phyloP scores from a whole-genome alignment of 2,329 filamentous ascomycete species.

The Trichoderma cornu-damae region DNA sequence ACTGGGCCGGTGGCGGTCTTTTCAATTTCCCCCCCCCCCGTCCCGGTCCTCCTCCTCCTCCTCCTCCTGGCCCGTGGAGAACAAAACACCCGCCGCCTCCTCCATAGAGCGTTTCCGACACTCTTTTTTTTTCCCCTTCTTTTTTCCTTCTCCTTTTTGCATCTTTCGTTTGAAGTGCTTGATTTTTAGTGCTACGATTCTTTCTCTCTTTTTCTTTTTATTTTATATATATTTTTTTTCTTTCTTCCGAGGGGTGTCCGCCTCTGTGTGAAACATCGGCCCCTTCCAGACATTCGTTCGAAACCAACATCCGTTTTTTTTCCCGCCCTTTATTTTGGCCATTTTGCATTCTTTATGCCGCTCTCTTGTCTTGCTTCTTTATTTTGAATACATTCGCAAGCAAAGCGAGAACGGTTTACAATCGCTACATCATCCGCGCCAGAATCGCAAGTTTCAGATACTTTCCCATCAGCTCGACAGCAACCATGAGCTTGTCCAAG shows the following conservation, averaged over 20 bases:
- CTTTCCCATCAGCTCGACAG: slow-evolving; percentile 5
- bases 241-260: slow-evolving; percentile 23
- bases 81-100: slow-evolving; percentile 18
- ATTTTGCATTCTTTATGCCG: slow-evolving; percentile 9
- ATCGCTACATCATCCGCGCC: slow-evolving; percentile 2
- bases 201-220: too few relatives aligned
- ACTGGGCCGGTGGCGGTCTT: slow-evolving; percentile 11
- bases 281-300: slow-evolving; percentile 30
- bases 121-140: slow-evolving; percentile 14
- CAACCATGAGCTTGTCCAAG: slow-evolving; percentile 34
- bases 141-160: slow-evolving; percentile 12
- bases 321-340: too few relatives aligned
- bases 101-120: neutral
- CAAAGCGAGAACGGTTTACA: slow-evolving; percentile 9
- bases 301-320: slow-evolving; percentile 13
- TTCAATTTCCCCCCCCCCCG: slow-evolving; percentile 17
- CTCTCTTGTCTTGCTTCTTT: neutral
- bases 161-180: slow-evolving; percentile 1
- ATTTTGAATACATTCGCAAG: neutral
- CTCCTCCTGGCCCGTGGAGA: slow-evolving; percentile 6
- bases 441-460: neutral
- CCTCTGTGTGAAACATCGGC: slow-evolving; percentile 19
- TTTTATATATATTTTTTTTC: neutral
- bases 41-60: slow-evolving; percentile 6
- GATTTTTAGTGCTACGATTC: slow-evolving; percentile 20